Evolutionary conservation across 495 filamentous ascomycete species (phyloP).

Genomic region (Penicillium coprophilum): DNA sequence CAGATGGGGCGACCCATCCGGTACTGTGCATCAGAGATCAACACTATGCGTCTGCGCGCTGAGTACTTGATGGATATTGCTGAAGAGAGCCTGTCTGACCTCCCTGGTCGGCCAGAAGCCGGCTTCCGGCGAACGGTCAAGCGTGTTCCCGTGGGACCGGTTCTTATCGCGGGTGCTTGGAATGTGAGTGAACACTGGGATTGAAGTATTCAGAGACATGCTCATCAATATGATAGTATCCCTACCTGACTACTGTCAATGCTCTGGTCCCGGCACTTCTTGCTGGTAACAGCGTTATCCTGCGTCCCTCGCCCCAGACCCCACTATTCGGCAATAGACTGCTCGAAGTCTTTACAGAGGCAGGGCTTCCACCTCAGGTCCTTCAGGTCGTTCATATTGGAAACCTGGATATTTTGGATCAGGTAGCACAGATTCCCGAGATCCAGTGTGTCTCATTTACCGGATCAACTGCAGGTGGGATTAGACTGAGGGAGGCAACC

Average conservation of each 20-base stretch:
- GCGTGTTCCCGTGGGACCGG: conserved; percentile 80
- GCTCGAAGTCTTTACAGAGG: conserved; percentile 71
- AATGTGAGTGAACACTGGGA: conserved; percentile 61
- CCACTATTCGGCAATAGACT: conserved; percentile 84
- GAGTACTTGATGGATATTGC: conserved; percentile 84
- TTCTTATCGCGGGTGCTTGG: conserved; percentile 89
- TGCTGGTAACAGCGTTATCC: conserved; percentile 82
- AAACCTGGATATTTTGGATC: conserved; percentile 67
- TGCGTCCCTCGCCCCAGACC: conserved; percentile 93
- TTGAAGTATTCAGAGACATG: conserved; percentile 8
- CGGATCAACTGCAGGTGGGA: conserved; percentile 82
- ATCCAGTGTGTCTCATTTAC: conserved; percentile 85
- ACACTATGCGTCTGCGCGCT: conserved; percentile 77
- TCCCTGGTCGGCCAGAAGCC: conserved; percentile 75
- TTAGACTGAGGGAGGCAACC: conserved; percentile 79
- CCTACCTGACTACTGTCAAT: conserved; percentile 90
- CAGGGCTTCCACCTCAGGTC: conserved; percentile 76
- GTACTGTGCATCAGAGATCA: conserved; percentile 78
- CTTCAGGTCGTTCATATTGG: conserved; percentile 89
- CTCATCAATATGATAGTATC: conserved; percentile 60
- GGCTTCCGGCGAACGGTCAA: conserved; percentile 88
- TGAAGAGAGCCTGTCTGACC: conserved; percentile 58
- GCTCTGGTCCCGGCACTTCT: conserved; percentile 84
- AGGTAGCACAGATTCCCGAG: conserved; percentile 70
- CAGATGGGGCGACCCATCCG: conserved; percentile 95